These are phyloP conservation scores for Calonectria pseudoturangicola DNA, from an alignment of 2,329 filamentous ascomycete species.

Conservation along the genomic window DNA sequence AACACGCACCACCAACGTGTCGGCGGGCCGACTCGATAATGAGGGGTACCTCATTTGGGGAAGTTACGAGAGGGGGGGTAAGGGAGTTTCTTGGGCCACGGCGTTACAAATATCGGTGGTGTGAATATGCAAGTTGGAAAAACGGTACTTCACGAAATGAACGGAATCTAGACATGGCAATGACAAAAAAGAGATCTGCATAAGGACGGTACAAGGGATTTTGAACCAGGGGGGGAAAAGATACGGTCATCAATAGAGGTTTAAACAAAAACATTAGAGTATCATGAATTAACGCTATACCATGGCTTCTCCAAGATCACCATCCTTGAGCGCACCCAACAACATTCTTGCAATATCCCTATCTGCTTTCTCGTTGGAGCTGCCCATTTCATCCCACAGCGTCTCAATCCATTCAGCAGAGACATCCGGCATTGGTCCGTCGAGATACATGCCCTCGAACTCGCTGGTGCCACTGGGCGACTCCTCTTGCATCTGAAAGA, in stretches of 20 bases:
- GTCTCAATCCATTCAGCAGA: constrained; percentile 62
- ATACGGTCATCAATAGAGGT: constrained; percentile 13
- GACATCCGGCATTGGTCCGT: constrained; percentile 55
- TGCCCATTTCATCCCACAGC: constrained; percentile 58
- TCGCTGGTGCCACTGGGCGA: constrained; percentile 48
- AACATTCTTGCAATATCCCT: constrained; percentile 62
- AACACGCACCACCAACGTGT: too few relatives aligned
- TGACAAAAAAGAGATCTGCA: neutral
- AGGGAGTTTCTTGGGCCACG: constrained; percentile 3
- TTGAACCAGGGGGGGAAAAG: neutral
- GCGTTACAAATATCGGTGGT: neutral
- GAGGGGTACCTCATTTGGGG: neutral
- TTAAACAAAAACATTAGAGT: neutral
- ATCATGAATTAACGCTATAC: constrained; percentile 19
- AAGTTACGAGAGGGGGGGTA: too few relatives aligned
- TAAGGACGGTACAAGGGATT: neutral
- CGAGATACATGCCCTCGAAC: constrained; percentile 54
- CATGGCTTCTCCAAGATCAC: constrained; percentile 47
- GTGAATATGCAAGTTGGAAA: neutral
- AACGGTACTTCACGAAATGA: constrained; percentile 17
- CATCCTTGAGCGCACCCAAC: constrained; percentile 61
- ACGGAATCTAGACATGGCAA: neutral
- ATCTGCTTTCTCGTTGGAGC: constrained; percentile 56
- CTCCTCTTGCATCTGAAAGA: constrained; percentile 56
- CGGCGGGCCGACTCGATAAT: neutral